A percentile compares a stretch with the other conserved stretches of the same genome.
Evolutionary conservation across 78 protist species (phyloP).

Genomic region (Salpingoeca rosetta): DNA sequence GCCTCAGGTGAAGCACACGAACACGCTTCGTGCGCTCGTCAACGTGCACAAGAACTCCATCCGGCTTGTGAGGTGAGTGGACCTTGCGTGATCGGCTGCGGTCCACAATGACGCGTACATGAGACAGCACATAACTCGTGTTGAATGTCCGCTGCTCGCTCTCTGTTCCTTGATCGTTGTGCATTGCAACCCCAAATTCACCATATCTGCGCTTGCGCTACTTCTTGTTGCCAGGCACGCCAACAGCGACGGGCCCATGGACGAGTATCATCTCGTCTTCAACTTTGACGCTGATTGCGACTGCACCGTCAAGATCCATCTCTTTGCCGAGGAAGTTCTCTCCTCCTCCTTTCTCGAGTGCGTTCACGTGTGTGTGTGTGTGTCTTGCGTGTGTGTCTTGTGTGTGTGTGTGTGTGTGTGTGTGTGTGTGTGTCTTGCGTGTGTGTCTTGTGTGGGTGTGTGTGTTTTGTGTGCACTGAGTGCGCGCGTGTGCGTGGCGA

Average conservation of each 20-base stretch:
- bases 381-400: too few species aligned
- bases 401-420: too few species aligned
- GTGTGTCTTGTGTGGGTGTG: too few species aligned
- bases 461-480: too few species aligned
- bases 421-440: too few species aligned
- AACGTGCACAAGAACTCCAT: not conserved
- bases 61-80: not conserved
- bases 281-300: not conserved
- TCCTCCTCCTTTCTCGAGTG: not conserved
- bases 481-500: too few species aligned
- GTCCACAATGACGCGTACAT: too few species aligned
- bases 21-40: not conserved
- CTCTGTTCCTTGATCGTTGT: not conserved
- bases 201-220: not conserved
- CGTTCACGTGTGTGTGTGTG: too few species aligned
- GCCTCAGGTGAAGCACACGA: not conserved
- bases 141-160: not conserved
- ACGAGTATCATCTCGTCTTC: not conserved
- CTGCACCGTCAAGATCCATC: not conserved
- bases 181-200: not conserved
- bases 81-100: too few species aligned
- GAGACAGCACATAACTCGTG: too few species aligned
- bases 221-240: not conserved
- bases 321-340: not conserved
- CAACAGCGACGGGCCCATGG: not conserved